A percentile compares a stretch with the other conserved stretches of the same genome.
These are phyloP conservation scores for Salix dunnii DNA, from an alignment of 345 rosid genomes.

Conservation along the genomic window DNA sequence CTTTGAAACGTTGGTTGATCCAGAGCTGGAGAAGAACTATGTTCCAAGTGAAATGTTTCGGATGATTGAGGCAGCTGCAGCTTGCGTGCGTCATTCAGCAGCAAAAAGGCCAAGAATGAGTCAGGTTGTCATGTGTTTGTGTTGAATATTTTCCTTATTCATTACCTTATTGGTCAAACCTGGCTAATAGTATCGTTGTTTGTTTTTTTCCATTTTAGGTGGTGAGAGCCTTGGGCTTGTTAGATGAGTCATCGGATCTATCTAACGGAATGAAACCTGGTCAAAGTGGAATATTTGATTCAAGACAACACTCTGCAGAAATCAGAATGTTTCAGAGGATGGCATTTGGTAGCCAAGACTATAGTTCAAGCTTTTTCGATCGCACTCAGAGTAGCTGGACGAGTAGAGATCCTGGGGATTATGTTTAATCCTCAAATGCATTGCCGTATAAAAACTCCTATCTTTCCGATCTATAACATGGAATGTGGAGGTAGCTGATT, in stretches of 20 bases:
- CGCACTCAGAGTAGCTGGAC: constrained; percentile 76
- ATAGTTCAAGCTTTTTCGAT: constrained; percentile 65
- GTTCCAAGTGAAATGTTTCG: constrained; percentile 70
- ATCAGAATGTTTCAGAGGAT: constrained; percentile 87
- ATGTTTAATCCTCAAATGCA: constrained; percentile 38
- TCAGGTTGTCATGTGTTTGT: constrained; percentile 45
- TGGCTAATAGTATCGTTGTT: not conserved
- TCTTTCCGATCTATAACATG: not conserved
- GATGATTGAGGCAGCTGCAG: constrained; percentile 97
- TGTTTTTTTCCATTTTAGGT: constrained; percentile 33
- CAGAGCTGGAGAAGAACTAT: constrained; percentile 59
- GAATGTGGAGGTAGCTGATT: constrained; percentile 2
- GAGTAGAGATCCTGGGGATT: constrained; percentile 49
- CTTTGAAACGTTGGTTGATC: constrained; percentile 65
- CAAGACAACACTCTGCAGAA: constrained; percentile 86
- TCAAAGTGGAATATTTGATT: constrained; percentile 69
- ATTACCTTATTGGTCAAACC: not conserved
- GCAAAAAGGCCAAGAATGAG: constrained; percentile 88
- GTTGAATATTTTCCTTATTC: not conserved
- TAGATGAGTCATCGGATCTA: constrained; percentile 70
- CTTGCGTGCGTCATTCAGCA: constrained; percentile 91
- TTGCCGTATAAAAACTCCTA: not conserved
- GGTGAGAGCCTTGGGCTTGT: constrained; percentile 79
- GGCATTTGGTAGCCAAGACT: constrained; percentile 94
- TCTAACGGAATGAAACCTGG: constrained; percentile 93